Percentiles rank a stretch among this genome's conserved stretches.
Evolutionary conservation across 1,284 basidiomycete species (phyloP).

Genomic region (Tilletia walkeri): DNA sequence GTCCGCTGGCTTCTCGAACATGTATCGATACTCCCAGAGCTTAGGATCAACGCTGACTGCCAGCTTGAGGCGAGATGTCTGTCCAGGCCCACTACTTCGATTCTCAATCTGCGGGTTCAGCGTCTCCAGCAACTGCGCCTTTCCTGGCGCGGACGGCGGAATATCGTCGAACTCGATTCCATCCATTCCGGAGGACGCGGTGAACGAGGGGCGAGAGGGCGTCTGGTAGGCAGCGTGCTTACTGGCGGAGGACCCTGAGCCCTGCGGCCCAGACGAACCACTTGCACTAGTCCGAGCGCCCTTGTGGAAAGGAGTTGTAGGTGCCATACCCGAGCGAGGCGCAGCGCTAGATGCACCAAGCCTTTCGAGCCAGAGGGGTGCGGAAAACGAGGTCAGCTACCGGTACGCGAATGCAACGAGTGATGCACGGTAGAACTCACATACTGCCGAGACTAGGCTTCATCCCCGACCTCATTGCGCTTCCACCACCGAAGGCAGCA

Average conservation of each 20-base stretch:
- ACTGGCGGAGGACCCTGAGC: background rate
- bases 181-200: constrained; percentile 16
- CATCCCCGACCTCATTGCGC: constrained; percentile 1
- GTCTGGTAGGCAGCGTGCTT: constrained; percentile 26
- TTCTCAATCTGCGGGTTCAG: constrained; percentile 34
- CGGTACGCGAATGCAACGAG: constrained; percentile 18
- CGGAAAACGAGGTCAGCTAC: background rate
- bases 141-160: constrained; percentile 1
- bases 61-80: constrained; percentile 35
- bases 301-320: constrained; percentile 21
- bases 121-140: constrained; percentile 33
- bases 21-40: constrained; percentile 52
- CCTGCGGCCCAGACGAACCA: background rate
- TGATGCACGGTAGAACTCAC: background rate
- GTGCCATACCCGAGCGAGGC: constrained; percentile 20
- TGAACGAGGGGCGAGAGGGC: constrained; percentile 29
- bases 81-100: background rate
- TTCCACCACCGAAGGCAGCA: constrained; percentile 20
- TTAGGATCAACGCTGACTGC: constrained; percentile 48
- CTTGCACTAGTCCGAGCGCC: background rate
- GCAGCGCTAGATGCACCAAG: constrained; percentile 14
- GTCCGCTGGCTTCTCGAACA: constrained; percentile 45
- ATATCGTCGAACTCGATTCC: background rate
- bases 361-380: background rate
- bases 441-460: constrained; percentile 22